These are phyloP conservation scores for Trichoderma sp. DNA, from an alignment of 2,329 filamentous ascomycete species.

Conservation along the genomic window DNA sequence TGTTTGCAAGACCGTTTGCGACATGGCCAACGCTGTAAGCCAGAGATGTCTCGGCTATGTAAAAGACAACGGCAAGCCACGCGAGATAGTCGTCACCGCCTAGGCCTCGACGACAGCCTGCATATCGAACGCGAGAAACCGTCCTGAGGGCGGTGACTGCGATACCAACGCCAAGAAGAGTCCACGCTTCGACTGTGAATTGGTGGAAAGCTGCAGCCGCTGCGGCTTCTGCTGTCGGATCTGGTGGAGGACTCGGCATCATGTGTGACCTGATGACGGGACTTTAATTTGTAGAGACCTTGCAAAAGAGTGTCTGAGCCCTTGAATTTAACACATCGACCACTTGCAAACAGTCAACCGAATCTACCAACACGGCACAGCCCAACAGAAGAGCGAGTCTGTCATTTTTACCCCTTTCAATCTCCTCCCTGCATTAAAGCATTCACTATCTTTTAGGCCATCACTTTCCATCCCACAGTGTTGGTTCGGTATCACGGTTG, in stretches of 20 bases:
- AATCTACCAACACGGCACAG: neutral
- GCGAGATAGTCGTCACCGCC: conserved; percentile 64
- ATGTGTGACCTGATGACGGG: neutral
- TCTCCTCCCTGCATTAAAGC: neutral
- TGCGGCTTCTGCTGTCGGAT: conserved; percentile 33
- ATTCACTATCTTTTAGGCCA: neutral
- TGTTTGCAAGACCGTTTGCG: conserved; percentile 59
- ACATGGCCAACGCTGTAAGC: conserved; percentile 55
- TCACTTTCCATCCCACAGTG: neutral
- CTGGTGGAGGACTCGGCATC: conserved; percentile 24
- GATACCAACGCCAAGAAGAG: conserved; percentile 55
- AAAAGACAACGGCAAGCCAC: conserved; percentile 57
- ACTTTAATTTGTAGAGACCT: neutral
- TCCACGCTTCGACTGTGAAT: conserved; percentile 43
- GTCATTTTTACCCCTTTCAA: conserved; percentile 16
- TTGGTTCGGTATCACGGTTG: neutral
- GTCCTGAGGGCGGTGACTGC: conserved; percentile 55
- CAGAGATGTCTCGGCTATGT: conserved; percentile 54
- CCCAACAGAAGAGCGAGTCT: neutral
- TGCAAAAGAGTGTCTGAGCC: neutral
- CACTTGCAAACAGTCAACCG: neutral
- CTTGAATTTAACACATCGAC: neutral
- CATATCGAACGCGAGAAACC: conserved; percentile 51
- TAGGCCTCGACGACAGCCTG: conserved; percentile 54
- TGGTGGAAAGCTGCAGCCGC: conserved; percentile 34